A percentile compares a stretch with the other conserved stretches of the same genome.
phyloP scores from a whole-genome alignment of 495 filamentous ascomycete species.

The Aspergillus incahuasiensis region DNA sequence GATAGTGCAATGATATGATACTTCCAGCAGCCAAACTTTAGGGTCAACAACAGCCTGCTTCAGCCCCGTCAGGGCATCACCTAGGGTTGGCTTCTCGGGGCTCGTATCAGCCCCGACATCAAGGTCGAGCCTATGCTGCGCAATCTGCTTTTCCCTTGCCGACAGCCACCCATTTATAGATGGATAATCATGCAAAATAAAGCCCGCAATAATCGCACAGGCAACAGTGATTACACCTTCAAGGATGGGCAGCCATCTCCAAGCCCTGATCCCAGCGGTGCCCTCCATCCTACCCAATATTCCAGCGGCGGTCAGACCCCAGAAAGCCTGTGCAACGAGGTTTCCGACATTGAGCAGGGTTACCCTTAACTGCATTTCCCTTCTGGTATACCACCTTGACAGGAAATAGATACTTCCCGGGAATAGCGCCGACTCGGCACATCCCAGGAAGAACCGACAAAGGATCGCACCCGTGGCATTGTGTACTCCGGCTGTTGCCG shows the following conservation, averaged over 20 bases:
- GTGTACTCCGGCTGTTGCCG: neutral
- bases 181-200: neutral
- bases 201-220: neutral
- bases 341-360: neutral
- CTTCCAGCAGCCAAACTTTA: neutral
- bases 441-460: neutral
- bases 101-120: neutral
- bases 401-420: neutral
- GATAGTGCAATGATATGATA: neutral
- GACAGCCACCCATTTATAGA: neutral
- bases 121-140: neutral
- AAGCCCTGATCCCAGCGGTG: neutral
- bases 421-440: neutral
- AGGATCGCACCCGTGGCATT: neutral
- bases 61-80: neutral
- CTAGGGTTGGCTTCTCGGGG: neutral
- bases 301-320: neutral
- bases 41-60: neutral
- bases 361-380: neutral
- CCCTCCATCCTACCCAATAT: neutral
- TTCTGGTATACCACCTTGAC: neutral
- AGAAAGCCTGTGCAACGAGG: neutral
- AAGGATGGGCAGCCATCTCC: neutral
- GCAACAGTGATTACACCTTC: neutral
- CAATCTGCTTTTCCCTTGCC: neutral